Percentiles rank a stretch among this genome's conserved stretches.
Conservation (phyloP, 2,329 filamentous ascomycete genomes). For the Botrytis tulipae region DNA sequence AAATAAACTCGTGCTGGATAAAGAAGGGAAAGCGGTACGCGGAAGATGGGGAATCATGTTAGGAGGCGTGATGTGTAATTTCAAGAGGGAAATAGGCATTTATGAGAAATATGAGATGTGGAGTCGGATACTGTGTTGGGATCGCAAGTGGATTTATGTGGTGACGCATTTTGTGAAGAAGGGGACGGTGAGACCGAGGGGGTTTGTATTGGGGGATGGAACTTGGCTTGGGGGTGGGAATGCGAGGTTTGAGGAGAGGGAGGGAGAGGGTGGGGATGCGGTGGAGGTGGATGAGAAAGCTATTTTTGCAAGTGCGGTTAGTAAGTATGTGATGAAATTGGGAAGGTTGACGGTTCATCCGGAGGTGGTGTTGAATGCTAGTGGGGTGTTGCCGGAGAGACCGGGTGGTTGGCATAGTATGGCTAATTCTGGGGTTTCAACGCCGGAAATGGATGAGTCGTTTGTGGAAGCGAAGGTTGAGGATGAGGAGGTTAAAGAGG, state of each 20-base stretch:
- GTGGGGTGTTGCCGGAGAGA: constrained; percentile 70
- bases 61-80: constrained; percentile 70
- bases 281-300: constrained; percentile 54
- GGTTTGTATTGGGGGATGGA: constrained; percentile 43
- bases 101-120: constrained; percentile 72
- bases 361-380: constrained; percentile 68
- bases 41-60: constrained; percentile 63
- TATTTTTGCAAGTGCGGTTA: constrained; percentile 68
- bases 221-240: constrained; percentile 42
- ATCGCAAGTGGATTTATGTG: constrained; percentile 79
- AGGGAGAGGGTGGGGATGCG: constrained; percentile 38
- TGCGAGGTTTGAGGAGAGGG: constrained; percentile 44
- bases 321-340: constrained; percentile 82
- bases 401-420: constrained; percentile 61
- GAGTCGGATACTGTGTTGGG: constrained; percentile 69
- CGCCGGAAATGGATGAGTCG: constrained; percentile 25
- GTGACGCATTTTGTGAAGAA: constrained; percentile 70
- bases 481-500: constrained; percentile 18
- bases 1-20: constrained; percentile 47
- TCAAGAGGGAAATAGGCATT: constrained; percentile 70
- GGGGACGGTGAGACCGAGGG: constrained; percentile 54
- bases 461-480: constrained; percentile 12
- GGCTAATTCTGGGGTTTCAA: constrained; percentile 36
- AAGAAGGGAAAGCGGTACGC: constrained; percentile 47
- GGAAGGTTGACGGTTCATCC: constrained; percentile 82